Conservation (phyloP, 805 yeast genomes). For the Saccharomycopsis sp. region DNA sequence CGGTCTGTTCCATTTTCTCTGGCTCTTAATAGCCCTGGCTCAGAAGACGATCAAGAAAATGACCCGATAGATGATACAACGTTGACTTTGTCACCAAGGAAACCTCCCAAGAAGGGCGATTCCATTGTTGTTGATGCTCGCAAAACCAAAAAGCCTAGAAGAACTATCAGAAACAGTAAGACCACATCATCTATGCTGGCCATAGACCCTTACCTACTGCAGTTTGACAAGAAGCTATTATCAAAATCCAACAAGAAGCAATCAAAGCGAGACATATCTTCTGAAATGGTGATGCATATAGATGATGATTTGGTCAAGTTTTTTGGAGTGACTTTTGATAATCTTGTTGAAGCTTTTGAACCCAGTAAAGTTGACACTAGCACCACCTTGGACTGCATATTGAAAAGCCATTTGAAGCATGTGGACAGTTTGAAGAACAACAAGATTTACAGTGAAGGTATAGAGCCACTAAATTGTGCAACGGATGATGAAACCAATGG, state of each 20-base stretch:
- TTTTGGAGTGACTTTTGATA: conserved; percentile 9
- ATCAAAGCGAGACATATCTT: conserved; percentile 7
- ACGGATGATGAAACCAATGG: too few species aligned
- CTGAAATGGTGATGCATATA: conserved; percentile 15
- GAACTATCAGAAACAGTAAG: conserved; percentile 1
- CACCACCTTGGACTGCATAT: conserved; percentile 5
- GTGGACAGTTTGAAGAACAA: not conserved
- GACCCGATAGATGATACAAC: not conserved
- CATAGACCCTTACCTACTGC: too few species aligned
- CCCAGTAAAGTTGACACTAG: conserved; percentile 8
- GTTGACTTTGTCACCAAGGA: not conserved
- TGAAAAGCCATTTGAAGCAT: not conserved
- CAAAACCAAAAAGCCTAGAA: not conserved
- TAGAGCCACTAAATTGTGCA: not conserved
- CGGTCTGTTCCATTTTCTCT: not conserved
- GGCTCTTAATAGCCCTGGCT: not conserved
- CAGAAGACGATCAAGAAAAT: not conserved
- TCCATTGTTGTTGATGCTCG: not conserved
- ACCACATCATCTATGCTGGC: not conserved
- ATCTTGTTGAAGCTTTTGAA: conserved; percentile 1
- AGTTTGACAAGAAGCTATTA: too few species aligned
- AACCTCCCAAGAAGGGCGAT: not conserved
- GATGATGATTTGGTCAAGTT: conserved; percentile 4
- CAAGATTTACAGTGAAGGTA: not conserved
- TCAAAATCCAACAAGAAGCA: conserved; percentile 6